Conservation (phyloP, 1,139 yeast species). For the Lodderomyces oxycetoniae region DNA sequence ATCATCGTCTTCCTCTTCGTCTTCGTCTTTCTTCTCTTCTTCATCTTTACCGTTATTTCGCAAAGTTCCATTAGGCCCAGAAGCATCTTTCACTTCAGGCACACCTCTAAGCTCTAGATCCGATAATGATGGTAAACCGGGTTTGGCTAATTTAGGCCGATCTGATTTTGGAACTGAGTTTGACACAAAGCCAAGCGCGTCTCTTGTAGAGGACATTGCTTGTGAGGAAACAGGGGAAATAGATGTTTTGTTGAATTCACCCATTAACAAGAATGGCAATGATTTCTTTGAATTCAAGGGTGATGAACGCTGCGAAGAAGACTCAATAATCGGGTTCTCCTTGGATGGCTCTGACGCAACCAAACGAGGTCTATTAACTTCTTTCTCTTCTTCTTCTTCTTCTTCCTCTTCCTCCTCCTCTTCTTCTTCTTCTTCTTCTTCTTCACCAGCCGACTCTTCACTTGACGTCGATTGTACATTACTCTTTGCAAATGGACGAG, state of each 20-base stretch:
- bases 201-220: too few relatives aligned
- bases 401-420: slow-evolving; percentile 4
- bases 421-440: not conserved
- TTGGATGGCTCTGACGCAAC: slow-evolving; percentile 15
- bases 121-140: slow-evolving; percentile 47
- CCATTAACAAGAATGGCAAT: too few relatives aligned
- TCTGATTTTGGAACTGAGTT: too few relatives aligned
- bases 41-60: not conserved
- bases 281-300: too few relatives aligned
- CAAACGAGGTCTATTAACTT: slow-evolving; percentile 13
- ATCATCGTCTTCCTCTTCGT: slow-evolving; percentile 1
- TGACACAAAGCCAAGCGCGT: too few relatives aligned
- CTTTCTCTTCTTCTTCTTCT: slow-evolving; percentile 9
- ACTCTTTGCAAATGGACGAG: too few relatives aligned
- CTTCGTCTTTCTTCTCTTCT: not conserved
- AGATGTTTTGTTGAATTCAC: too few relatives aligned
- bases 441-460: not conserved
- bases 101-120: slow-evolving; percentile 55
- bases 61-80: not conserved
- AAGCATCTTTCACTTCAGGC: slow-evolving; percentile 53
- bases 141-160: too few relatives aligned
- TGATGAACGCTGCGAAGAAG: too few relatives aligned
- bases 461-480: not conserved
- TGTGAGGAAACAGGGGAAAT: too few relatives aligned
- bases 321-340: too few relatives aligned